These are phyloP conservation scores for Trichosporon ovoides DNA, from an alignment of 1,284 basidiomycete species.

Conservation along the genomic window DNA sequence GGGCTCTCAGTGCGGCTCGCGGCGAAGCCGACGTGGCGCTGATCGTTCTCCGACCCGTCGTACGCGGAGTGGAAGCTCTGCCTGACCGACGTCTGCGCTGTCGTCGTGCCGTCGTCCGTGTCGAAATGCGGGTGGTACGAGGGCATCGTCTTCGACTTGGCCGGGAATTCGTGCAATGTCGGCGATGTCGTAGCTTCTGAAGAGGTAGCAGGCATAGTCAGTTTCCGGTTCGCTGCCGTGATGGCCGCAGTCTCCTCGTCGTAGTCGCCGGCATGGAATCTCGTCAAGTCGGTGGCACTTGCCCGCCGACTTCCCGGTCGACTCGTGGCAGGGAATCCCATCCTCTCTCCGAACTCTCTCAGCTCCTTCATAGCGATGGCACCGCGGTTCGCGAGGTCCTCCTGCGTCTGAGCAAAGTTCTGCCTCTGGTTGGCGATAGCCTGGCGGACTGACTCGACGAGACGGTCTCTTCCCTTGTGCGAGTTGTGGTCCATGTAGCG, in stretches of 20 bases:
- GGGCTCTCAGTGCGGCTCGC: not conserved
- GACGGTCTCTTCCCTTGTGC: constrained; percentile 27
- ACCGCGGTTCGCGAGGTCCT: constrained; percentile 36
- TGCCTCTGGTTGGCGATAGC: constrained; percentile 39
- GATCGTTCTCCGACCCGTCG: constrained; percentile 1
- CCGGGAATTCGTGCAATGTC: constrained; percentile 26
- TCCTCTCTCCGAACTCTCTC: constrained; percentile 34
- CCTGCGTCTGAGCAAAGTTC: constrained; percentile 35
- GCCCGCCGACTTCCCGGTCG: constrained; percentile 14
- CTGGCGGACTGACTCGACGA: constrained; percentile 42
- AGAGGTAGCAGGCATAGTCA: constrained; percentile 13
- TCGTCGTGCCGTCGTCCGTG: constrained; percentile 14
- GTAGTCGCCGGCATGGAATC: constrained; percentile 11
- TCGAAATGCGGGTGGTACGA: constrained; percentile 3
- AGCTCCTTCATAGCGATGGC: constrained; percentile 42
- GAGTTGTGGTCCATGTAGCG: constrained; percentile 20
- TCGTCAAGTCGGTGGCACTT: constrained; percentile 10
- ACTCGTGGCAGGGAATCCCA: constrained; percentile 12
- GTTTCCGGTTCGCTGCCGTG: constrained; percentile 24
- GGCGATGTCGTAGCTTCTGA: constrained; percentile 41
- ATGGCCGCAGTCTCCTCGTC: constrained; percentile 31
- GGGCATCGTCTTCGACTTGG: constrained; percentile 30
- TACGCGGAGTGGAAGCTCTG: constrained; percentile 22
- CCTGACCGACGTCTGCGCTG: constrained; percentile 10
- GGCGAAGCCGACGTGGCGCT: not conserved